Evolutionary conservation across 2,329 filamentous ascomycete genomes (phyloP).

Genomic region (Cladosporium sphaerospermum): DNA sequence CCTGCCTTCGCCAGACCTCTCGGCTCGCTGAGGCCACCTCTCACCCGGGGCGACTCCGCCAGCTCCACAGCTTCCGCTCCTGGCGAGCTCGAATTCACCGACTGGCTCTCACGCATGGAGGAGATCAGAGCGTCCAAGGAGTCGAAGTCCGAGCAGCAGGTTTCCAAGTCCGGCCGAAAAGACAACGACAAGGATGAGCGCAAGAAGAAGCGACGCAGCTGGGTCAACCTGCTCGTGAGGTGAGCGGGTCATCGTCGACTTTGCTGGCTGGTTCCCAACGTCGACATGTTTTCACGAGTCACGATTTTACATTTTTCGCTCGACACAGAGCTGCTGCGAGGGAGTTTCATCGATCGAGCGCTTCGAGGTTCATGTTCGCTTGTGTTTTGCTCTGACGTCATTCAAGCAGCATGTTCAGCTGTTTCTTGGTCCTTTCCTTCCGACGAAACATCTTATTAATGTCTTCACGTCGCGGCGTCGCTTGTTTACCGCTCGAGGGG

Average conservation of each 20-base stretch:
- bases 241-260: not conserved
- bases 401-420: too few species aligned
- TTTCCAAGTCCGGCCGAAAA: not conserved
- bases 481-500: too few species aligned
- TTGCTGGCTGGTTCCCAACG: not conserved
- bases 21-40: not conserved
- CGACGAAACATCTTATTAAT: too few species aligned
- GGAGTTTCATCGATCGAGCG: too few species aligned
- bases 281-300: too few species aligned
- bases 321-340: too few species aligned
- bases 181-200: not conserved
- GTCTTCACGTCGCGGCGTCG: too few species aligned
- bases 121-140: not conserved
- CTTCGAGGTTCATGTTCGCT: too few species aligned
- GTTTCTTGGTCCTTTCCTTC: too few species aligned
- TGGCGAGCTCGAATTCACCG: constrained; percentile 5
- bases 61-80: constrained; percentile 3
- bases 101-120: constrained; percentile 8
- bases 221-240: constrained; percentile 7
- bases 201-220: constrained; percentile 10
- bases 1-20: constrained; percentile 3
- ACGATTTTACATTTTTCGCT: too few species aligned
- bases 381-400: too few species aligned
- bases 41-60: not conserved
- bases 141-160: not conserved